These are phyloP conservation scores for Exophiala dermatitidis DNA, from an alignment of 2,329 filamentous ascomycete species.

Conservation along the genomic window DNA sequence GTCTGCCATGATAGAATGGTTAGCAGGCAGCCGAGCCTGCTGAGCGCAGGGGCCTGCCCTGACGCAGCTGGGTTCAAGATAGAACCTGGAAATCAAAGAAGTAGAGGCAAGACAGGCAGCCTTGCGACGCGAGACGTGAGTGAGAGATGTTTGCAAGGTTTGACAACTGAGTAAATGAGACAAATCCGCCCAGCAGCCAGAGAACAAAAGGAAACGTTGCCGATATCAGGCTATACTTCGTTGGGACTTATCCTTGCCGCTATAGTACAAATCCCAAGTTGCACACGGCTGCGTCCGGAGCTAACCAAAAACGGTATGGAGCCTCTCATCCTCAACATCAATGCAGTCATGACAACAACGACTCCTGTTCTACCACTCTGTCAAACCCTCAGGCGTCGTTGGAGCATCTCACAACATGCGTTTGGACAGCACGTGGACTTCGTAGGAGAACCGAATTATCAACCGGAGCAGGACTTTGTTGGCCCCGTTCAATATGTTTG, in stretches of 20 bases:
- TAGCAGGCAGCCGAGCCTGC: constrained; percentile 7
- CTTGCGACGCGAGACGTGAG: neutral
- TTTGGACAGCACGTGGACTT: neutral
- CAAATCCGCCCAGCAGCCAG: constrained; percentile 15
- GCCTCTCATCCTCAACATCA: too few species aligned
- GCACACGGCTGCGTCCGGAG: neutral
- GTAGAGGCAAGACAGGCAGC: neutral
- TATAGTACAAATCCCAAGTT: too few species aligned
- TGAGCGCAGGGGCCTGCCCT: constrained; percentile 4
- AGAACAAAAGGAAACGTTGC: neutral
- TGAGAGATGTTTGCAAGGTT: constrained; percentile 18
- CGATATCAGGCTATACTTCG: too few species aligned
- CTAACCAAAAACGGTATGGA: neutral
- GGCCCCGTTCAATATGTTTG: constrained; percentile 38
- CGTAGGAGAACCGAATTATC: too few species aligned
- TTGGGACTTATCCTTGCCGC: too few species aligned
- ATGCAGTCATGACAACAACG: too few species aligned
- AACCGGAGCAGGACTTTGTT: neutral
- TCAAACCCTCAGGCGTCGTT: neutral
- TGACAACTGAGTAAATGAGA: constrained; percentile 16
- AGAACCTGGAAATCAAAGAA: neutral
- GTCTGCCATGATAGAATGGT: constrained; percentile 12
- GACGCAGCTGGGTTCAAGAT: neutral
- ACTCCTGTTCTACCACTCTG: too few species aligned
- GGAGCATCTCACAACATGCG: neutral